A percentile compares a stretch with the other conserved stretches of the same genome.
Evolutionary conservation across 805 yeast genomes (phyloP).

Genomic region (Saccharomyces eubayanus): DNA sequence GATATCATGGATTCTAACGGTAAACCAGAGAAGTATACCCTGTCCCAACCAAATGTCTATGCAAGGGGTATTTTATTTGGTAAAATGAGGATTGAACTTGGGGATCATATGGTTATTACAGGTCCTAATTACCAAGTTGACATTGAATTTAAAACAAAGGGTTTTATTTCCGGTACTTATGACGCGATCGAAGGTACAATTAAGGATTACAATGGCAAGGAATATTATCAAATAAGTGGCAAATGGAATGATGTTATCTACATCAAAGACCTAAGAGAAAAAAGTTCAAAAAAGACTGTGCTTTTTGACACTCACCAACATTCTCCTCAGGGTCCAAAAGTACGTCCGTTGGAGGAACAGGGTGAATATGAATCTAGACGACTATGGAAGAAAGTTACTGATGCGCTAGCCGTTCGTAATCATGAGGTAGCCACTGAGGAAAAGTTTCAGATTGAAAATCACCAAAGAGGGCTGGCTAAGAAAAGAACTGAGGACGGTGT

Average conservation of each 20-base stretch:
- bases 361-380: slow-evolving; percentile 71
- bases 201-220: slow-evolving; percentile 45
- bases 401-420: slow-evolving; percentile 70
- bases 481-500: slow-evolving; percentile 69
- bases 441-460: slow-evolving; percentile 76
- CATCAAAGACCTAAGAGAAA: slow-evolving; percentile 46
- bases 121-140: slow-evolving; percentile 61
- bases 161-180: slow-evolving; percentile 86
- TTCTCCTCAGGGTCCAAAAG: slow-evolving; percentile 50
- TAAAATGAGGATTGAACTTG: slow-evolving; percentile 78
- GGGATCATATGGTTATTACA: slow-evolving; percentile 78
- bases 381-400: slow-evolving; percentile 75
- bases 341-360: slow-evolving; percentile 73
- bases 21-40: slow-evolving; percentile 58
- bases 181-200: slow-evolving; percentile 78
- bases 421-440: slow-evolving; percentile 83
- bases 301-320: slow-evolving; percentile 58
- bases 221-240: slow-evolving; percentile 63
- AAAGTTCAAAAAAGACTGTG: slow-evolving; percentile 35
- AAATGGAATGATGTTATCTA: slow-evolving; percentile 89
- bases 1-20: slow-evolving; percentile 42
- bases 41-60: slow-evolving; percentile 94
- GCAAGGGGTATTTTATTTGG: slow-evolving; percentile 92
- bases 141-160: slow-evolving; percentile 91
- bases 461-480: slow-evolving; percentile 70